phyloP scores from a whole-genome alignment of 331 rosid species.

The Rosa hybrid region DNA sequence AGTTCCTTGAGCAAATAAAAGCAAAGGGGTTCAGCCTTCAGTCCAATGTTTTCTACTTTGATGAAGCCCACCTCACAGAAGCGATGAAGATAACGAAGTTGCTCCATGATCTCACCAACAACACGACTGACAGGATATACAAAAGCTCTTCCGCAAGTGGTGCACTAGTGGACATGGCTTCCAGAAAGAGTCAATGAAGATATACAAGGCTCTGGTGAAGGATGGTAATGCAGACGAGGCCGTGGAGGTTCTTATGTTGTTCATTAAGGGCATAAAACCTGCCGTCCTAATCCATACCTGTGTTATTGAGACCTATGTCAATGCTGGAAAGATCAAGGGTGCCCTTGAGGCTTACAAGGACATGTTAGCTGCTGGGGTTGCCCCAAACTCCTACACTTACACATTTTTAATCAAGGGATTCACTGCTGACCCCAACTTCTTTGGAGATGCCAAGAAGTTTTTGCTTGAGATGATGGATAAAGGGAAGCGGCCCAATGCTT shows the following conservation, averaged over 20 bases:
- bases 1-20: too few relatives aligned
- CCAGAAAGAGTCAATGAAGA: conserved; percentile 56
- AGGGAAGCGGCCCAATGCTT: conserved; percentile 63
- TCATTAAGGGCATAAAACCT: conserved; percentile 64
- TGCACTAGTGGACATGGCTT: conserved; percentile 27
- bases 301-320: conserved; percentile 57
- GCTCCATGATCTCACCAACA: conserved; percentile 34
- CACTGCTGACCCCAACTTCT: conserved; percentile 30
- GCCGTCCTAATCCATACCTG: conserved; percentile 68
- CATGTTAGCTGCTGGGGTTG: conserved; percentile 66
- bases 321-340: conserved; percentile 54
- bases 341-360: conserved; percentile 56
- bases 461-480: conserved; percentile 62
- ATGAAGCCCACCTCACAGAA: background rate
- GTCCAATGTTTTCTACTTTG: background rate
- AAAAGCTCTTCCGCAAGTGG: conserved; percentile 30
- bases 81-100: background rate
- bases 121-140: conserved; percentile 53
- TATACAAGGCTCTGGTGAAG: conserved; percentile 69
- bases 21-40: too few relatives aligned
- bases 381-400: conserved; percentile 67
- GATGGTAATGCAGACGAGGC: conserved; percentile 71
- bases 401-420: conserved; percentile 55
- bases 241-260: conserved; percentile 30
- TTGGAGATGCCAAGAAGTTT: conserved; percentile 47